Evolutionary conservation across 1,284 basidiomycete species (phyloP).

Genomic region (Malassezia sympodialis): DNA sequence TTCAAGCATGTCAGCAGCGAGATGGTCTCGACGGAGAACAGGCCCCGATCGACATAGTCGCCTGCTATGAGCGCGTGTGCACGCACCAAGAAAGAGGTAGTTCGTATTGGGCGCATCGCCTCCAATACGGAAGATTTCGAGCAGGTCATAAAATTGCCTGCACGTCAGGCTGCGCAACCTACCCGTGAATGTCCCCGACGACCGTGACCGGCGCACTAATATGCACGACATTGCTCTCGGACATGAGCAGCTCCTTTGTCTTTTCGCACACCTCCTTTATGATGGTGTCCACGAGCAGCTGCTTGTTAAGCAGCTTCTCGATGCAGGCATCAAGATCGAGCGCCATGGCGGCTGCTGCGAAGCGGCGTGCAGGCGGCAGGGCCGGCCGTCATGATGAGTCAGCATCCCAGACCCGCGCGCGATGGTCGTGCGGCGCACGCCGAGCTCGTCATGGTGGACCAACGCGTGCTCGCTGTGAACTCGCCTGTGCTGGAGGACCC

Average conservation of each 20-base stretch:
- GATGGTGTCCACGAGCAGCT: slow-evolving; percentile 43
- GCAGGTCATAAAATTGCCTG: slow-evolving; percentile 97
- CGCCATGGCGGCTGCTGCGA: slow-evolving; percentile 23
- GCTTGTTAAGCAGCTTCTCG: slow-evolving; percentile 43
- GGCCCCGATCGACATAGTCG: slow-evolving; percentile 92
- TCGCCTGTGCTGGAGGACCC: slow-evolving; percentile 18
- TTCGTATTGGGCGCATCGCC: slow-evolving; percentile 93
- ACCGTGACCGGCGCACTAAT: slow-evolving; percentile 97
- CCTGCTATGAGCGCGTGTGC: slow-evolving; percentile 53
- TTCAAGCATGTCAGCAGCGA: slow-evolving; percentile 94
- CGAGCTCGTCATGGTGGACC: slow-evolving; percentile 11
- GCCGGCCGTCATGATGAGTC: not conserved
- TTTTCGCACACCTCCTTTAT: slow-evolving; percentile 48
- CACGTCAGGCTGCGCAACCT: not conserved
- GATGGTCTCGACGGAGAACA: slow-evolving; percentile 97
- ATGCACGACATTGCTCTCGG: slow-evolving; percentile 96
- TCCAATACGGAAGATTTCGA: slow-evolving; percentile 97
- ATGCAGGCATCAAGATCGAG: slow-evolving; percentile 48
- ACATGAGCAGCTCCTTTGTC: slow-evolving; percentile 67
- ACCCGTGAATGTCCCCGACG: slow-evolving; percentile 98
- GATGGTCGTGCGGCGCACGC: not conserved
- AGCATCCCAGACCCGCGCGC: not conserved
- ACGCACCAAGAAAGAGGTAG: slow-evolving; percentile 57
- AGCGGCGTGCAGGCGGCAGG: not conserved
- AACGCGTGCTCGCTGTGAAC: slow-evolving; percentile 2